phyloP scores from a whole-genome alignment of 208 protist genomes.

The Lotmaria passim region DNA sequence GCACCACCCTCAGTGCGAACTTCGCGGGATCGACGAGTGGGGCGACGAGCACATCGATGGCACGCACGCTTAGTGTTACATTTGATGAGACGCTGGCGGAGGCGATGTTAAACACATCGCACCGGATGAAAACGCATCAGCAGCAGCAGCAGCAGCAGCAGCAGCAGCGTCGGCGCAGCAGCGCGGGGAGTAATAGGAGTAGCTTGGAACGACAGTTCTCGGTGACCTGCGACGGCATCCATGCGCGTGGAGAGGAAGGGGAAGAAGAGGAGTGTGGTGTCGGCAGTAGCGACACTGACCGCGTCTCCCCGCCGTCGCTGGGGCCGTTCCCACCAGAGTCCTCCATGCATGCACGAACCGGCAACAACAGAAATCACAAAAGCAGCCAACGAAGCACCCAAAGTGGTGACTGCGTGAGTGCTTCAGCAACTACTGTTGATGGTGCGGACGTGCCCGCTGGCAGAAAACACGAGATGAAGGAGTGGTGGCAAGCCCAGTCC shows the following conservation, averaged over 20 bases:
- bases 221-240: background rate
- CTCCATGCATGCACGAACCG: background rate
- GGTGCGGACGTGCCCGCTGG: too few relatives aligned
- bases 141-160: conserved; percentile 4
- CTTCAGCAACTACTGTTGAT: too few relatives aligned
- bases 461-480: too few relatives aligned
- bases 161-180: conserved; percentile 9
- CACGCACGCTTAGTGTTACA: background rate
- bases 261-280: too few relatives aligned
- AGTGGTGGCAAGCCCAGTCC: too few relatives aligned
- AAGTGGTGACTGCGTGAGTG: too few relatives aligned
- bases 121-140: conserved; percentile 26
- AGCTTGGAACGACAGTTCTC: background rate
- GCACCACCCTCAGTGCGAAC: conserved; percentile 4
- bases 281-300: background rate
- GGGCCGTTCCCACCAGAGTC: background rate
- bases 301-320: background rate
- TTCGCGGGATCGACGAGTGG: background rate
- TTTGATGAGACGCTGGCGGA: conserved; percentile 41
- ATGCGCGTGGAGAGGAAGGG: background rate
- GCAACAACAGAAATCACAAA: too few relatives aligned
- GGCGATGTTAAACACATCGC: conserved; percentile 51
- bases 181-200: background rate
- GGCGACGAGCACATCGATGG: conserved; percentile 1
- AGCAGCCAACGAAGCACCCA: too few relatives aligned